A percentile compares a stretch with the other conserved stretches of the same genome.
phyloP scores from a whole-genome alignment of 2,329 filamentous ascomycete species.

The Diplodia sapinea region DNA sequence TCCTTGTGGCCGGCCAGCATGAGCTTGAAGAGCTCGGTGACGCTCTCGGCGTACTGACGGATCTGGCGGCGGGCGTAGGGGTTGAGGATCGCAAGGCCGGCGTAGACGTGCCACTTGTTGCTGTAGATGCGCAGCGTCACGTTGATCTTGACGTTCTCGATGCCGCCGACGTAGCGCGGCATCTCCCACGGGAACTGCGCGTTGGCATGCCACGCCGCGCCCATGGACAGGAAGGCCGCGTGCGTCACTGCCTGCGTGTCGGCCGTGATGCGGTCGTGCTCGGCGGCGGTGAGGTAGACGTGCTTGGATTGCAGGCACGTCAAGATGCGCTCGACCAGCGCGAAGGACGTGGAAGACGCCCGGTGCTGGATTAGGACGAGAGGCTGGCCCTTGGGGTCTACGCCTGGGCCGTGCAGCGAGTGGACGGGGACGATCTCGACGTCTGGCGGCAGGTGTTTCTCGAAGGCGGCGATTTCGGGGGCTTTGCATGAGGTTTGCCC shows the following conservation, averaged over 20 bases:
- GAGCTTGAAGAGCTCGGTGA: constrained; percentile 93
- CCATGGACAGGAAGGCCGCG: constrained; percentile 94
- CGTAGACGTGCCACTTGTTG: constrained; percentile 99
- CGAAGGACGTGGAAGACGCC: constrained; percentile 75
- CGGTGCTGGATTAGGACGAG: constrained; percentile 92
- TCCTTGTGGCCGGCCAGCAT: constrained; percentile 86
- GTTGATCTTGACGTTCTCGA: constrained; percentile 99
- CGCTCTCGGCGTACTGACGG: constrained; percentile 87
- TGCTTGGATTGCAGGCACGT: constrained; percentile 83
- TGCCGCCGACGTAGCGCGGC: constrained; percentile 92
- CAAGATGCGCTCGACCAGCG: constrained; percentile 80
- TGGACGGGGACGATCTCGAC: constrained; percentile 95
- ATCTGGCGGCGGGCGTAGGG: constrained; percentile 92
- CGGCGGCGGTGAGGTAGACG: constrained; percentile 82
- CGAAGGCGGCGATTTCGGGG: constrained; percentile 92
- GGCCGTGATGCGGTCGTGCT: constrained; percentile 96
- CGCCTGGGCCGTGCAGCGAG: constrained; percentile 90
- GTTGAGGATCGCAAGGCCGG: constrained; percentile 94
- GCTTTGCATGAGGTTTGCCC: constrained; percentile 98
- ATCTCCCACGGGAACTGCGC: constrained; percentile 97
- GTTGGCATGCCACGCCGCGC: constrained; percentile 95
- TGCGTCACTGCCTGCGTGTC: constrained; percentile 98
- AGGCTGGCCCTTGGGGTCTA: constrained; percentile 87
- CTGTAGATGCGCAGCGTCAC: constrained; percentile 95
- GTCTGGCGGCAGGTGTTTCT: constrained; percentile 82